These are phyloP conservation scores for Gastrolobium villosum DNA, from an alignment of 306 rosid genomes.

Conservation along the genomic window DNA sequence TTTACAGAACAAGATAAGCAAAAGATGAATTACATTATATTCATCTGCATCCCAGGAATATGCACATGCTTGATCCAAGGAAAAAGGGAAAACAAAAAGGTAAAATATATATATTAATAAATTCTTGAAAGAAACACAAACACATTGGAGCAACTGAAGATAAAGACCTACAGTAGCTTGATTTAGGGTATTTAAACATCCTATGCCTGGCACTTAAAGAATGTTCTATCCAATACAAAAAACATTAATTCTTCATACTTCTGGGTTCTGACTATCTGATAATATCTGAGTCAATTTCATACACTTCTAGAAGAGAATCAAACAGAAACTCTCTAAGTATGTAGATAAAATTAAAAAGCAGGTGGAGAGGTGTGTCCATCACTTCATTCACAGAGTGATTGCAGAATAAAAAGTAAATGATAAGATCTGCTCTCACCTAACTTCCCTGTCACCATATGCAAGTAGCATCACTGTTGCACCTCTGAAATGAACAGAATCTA, in stretches of 20 bases:
- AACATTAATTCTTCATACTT: constrained; percentile 7
- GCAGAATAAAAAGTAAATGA: constrained; percentile 40
- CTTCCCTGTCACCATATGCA: constrained; percentile 94
- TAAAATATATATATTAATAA: neutral
- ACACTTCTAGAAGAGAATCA: constrained; percentile 24
- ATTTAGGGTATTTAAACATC: constrained; percentile 10
- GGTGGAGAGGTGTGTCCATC: constrained; percentile 26
- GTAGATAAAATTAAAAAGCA: constrained; percentile 9
- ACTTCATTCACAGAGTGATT: constrained; percentile 37
- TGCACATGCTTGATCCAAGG: neutral
- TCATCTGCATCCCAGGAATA: neutral
- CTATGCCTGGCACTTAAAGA: neutral
- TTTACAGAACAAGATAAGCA: constrained; percentile 16
- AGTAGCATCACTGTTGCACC: constrained; percentile 91
- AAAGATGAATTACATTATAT: constrained; percentile 5
- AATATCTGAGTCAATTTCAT: constrained; percentile 22
- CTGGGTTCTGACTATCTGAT: neutral
- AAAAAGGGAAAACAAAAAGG: constrained; percentile 6
- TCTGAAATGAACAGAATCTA: constrained; percentile 87
- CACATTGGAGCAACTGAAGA: constrained; percentile 2
- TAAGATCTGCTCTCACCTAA: constrained; percentile 68
- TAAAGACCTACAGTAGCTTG: neutral
- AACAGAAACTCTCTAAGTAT: constrained; percentile 12
- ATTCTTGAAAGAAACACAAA: constrained; percentile 10
- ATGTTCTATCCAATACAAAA: constrained; percentile 19